These are phyloP conservation scores for Penicillium sp. DNA, from an alignment of 2,329 filamentous ascomycete genomes.

Conservation along the genomic window DNA sequence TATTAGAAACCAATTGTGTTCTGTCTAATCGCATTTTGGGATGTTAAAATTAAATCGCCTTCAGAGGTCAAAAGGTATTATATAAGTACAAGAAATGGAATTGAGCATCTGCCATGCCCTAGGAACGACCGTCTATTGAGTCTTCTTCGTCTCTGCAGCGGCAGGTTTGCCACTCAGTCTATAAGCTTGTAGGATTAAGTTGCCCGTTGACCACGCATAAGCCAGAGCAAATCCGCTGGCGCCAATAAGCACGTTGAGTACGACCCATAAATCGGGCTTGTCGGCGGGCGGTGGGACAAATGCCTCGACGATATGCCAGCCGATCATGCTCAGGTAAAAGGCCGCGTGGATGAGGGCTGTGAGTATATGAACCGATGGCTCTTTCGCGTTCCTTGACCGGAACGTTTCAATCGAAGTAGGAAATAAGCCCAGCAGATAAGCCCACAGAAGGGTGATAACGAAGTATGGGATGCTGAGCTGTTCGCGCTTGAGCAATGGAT, in stretches of 20 bases:
- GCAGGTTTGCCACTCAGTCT: slow-evolving; percentile 22
- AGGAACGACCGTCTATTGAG: slow-evolving; percentile 22
- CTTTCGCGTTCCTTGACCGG: slow-evolving; percentile 41
- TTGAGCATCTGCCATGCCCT: neutral
- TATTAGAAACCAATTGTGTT: neutral
- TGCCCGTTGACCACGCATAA: slow-evolving; percentile 87
- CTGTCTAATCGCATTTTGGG: neutral
- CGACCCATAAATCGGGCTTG: slow-evolving; percentile 93
- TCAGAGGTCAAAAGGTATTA: neutral
- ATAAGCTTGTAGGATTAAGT: slow-evolving; percentile 39
- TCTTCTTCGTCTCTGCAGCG: slow-evolving; percentile 29
- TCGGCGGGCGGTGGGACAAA: slow-evolving; percentile 63
- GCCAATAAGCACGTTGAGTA: slow-evolving; percentile 82
- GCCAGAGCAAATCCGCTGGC: slow-evolving; percentile 80
- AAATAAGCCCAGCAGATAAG: slow-evolving; percentile 82
- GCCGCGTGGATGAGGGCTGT: slow-evolving; percentile 67
- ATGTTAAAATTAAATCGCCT: neutral
- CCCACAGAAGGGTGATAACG: slow-evolving; percentile 82
- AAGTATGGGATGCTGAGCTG: slow-evolving; percentile 79
- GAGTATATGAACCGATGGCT: slow-evolving; percentile 46
- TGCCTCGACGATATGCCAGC: slow-evolving; percentile 75
- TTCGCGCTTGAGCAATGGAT: slow-evolving; percentile 80
- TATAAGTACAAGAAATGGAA: neutral
- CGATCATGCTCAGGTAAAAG: slow-evolving; percentile 74
- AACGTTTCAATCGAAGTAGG: slow-evolving; percentile 70